These are phyloP conservation scores for Phytophthora europaea DNA, from an alignment of 352 stramenopile genomes.

Conservation along the genomic window DNA sequence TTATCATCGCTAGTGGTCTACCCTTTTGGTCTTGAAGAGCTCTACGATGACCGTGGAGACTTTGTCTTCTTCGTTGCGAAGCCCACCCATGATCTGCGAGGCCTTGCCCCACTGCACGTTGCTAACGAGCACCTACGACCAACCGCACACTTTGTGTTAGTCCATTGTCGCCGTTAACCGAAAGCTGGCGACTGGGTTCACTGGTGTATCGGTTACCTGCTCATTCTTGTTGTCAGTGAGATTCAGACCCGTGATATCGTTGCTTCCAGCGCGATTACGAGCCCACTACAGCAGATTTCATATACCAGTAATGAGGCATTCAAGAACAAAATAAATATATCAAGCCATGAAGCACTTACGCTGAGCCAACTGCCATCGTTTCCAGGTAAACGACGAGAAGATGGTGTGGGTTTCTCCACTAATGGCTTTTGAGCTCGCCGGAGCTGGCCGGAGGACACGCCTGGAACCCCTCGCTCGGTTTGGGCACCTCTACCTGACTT, in stretches of 20 bases:
- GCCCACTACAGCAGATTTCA: conserved; percentile 54
- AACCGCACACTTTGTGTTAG: conserved; percentile 15
- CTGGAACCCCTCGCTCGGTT: conserved; percentile 30
- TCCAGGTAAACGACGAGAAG: conserved; percentile 27
- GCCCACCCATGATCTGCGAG: conserved; percentile 67
- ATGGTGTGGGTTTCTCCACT: conserved; percentile 23
- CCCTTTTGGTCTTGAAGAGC: conserved; percentile 50
- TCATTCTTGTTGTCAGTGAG: conserved; percentile 33
- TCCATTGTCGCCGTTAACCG: conserved; percentile 1
- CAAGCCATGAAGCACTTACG: conserved; percentile 30
- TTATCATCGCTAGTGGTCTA: conserved; percentile 1
- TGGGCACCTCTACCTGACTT: conserved; percentile 14
- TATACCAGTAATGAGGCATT: conserved; percentile 4
- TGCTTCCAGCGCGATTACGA: conserved; percentile 43
- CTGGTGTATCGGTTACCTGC: conserved; percentile 29
- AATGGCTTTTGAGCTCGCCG: conserved; percentile 37
- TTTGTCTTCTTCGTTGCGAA: conserved; percentile 58
- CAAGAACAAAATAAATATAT: conserved; percentile 6
- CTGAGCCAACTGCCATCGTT: conserved; percentile 43
- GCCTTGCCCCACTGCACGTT: conserved; percentile 71
- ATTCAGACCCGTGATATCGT: conserved; percentile 39
- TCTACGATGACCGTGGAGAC: conserved; percentile 69
- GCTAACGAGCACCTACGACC: conserved; percentile 34
- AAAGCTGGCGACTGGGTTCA: conserved; percentile 13
- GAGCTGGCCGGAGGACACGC: conserved; percentile 28